Base-by-base conservation (phyloP, 1,284 basidiomycete genomes). In the Quambalaria eucalypti region DNA sequence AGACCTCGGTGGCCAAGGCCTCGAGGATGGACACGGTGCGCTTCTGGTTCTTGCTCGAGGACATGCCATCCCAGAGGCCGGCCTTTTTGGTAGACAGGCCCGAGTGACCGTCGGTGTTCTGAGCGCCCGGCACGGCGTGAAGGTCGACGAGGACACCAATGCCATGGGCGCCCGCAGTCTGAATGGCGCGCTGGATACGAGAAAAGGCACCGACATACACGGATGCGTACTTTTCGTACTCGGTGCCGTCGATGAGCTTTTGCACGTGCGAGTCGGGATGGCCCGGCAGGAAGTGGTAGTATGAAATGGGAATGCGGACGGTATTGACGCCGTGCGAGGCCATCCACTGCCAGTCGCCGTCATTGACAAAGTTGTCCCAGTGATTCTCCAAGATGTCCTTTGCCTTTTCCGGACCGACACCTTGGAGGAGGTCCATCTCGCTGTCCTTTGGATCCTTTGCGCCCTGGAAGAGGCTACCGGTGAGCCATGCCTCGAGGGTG, bases 61-160 rank as follows among this genome's bases (percentile, higher is more conserved):
- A n/a, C n/a, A n/a, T n/a, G n/a, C n/a, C n/a, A 62, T 60, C 76
- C 42, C 42, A 80, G 67, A 70, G 56, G 7, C 54, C 50, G 1
- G 50, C 63, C 38, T 64, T 59, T 23, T 52, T 54, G n/a, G 49
- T 54, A 7, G 58, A 64, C 48, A 66, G 47, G 33, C 64, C 64
- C n/a, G 49, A 66, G 68, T 74, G 69, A 61, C 77, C 77, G 56
- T 80, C 79, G 19, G 65, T 66, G 58, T 79, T 80, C 60, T 80
- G 80, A 2, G 71, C 77, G 9, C 86, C 87, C 0, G 86, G 85
- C 1, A 84, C 86, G 16, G 85, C 83, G 65, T 75, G 73, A 10
- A 75, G 60, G 55, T 75, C 88, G 54, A 92, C 78, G 7, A 91
- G 79, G 5, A 91, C 86, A 7, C 88, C 88, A n/a, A 92, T 80